These are phyloP conservation scores for Tylopilus plumbeoviolaceoides DNA, from an alignment of 768 basidiomycete species.

Conservation along the genomic window DNA sequence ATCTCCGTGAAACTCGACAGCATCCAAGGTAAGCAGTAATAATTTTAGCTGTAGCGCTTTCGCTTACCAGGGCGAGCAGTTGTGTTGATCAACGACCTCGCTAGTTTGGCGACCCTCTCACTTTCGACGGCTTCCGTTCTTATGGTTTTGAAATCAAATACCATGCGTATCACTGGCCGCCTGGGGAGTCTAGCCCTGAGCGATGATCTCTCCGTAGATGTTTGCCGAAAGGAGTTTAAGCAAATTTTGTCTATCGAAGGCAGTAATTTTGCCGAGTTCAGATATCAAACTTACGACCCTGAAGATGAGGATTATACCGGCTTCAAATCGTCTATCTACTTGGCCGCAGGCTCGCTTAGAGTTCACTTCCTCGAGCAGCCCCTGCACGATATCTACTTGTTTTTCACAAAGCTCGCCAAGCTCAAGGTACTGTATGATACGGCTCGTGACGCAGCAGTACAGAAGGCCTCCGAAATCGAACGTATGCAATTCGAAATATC, in stretches of 20 bases:
- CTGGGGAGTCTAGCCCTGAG: slow-evolving; percentile 79
- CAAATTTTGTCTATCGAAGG: slow-evolving; percentile 92
- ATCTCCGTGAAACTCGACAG: slow-evolving; percentile 81
- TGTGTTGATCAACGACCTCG: slow-evolving; percentile 64
- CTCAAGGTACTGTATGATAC: slow-evolving; percentile 95
- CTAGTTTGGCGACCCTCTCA: slow-evolving; percentile 79
- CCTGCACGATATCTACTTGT: slow-evolving; percentile 84
- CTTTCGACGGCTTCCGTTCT: slow-evolving; percentile 87
- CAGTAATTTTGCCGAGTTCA: slow-evolving; percentile 89
- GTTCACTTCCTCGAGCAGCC: slow-evolving; percentile 87
- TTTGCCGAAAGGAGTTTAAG: slow-evolving; percentile 66
- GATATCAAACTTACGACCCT: slow-evolving; percentile 88
- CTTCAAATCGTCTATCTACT: slow-evolving; percentile 75
- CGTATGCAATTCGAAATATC: slow-evolving; percentile 91
- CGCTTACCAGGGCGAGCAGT: slow-evolving; percentile 43
- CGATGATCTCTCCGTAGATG: slow-evolving; percentile 58
- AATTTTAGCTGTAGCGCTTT: background rate
- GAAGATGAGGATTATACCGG: slow-evolving; percentile 64
- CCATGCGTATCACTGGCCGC: slow-evolving; percentile 74
- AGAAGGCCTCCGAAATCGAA: slow-evolving; percentile 89
- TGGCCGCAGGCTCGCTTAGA: slow-evolving; percentile 87
- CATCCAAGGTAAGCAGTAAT: slow-evolving; percentile 57
- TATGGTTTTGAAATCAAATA: slow-evolving; percentile 65
- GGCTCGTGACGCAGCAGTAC: slow-evolving; percentile 88
- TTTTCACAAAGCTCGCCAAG: slow-evolving; percentile 78